Base-by-base conservation (phyloP, 371 early-diverging fungal genomes). In the Apophysomyces ossiformis region DNA sequence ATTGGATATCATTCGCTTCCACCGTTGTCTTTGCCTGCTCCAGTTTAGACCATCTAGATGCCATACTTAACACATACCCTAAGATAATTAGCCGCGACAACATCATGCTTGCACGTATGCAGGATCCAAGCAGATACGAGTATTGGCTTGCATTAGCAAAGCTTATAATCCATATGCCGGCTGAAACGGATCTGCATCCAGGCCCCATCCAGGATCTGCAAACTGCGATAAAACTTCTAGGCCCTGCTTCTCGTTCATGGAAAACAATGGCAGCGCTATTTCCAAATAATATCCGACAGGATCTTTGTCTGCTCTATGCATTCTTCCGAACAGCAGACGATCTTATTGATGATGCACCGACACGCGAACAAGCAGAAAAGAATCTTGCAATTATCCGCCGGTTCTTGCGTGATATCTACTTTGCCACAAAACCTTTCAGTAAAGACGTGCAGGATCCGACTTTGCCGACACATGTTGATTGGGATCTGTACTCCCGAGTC, bases 301-400 rank as follows among this genome's bases (percentile, higher is more conserved):
- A 85, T 58, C 62, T 86, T 15, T 73, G 79, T 43, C 68, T 82
- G 4, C 61, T 88, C 5, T 88, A 88, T 63, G 84, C 80, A 2
- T 84, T 85, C 59, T 88, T 85, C 58, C 85, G 88, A 32, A 68
- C 79, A 37, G 77, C 79, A 8, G 88, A 88, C 64, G 88, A 88
- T 61, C 68, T 88, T n/a, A 75, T 80, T 3, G 88, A 88, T 66
- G 77, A 72, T 47, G 70, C 72, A 0, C 67, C 71, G 46, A 70
- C 72, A 4, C 66, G 60, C n/a, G 61, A 64, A 21, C 59, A 69
- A 58, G 50, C 72, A 7, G 60, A 67, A 37, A 21, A 67, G 13
- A 71, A 75, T 37, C 50, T 80, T 46, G 65, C 69, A 1, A 68
- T 73, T n/a, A 72, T 79, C 37, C 67, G 75, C 5, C 39, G 39